A percentile compares a stretch with the other conserved stretches of the same genome.
These are phyloP conservation scores for Mycena olivaceomarginata DNA, from an alignment of 768 basidiomycete species.

Conservation along the genomic window DNA sequence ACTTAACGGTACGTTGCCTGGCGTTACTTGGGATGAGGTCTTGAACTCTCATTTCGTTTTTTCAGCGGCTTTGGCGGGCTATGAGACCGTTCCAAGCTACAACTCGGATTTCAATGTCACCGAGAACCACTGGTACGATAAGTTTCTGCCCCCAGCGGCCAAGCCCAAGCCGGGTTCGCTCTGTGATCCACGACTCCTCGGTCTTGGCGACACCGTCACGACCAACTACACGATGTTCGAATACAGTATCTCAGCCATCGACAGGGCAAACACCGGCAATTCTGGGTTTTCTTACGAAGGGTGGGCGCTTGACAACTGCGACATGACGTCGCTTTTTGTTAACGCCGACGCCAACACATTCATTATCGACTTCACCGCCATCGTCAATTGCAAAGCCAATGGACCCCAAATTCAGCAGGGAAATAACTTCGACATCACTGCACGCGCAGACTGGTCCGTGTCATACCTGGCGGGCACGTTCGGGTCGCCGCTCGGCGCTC, in stretches of 20 bases:
- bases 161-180: constrained; percentile 48
- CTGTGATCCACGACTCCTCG: constrained; percentile 51
- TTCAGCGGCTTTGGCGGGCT: constrained; percentile 46
- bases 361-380: constrained; percentile 40
- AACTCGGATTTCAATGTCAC: constrained; percentile 50
- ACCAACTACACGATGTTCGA: constrained; percentile 52
- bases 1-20: no score
- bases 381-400: constrained; percentile 44
- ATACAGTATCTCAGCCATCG: constrained; percentile 48
- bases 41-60: no score
- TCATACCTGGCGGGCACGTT: constrained; percentile 45
- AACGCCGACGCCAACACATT: constrained; percentile 26
- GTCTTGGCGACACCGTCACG: constrained; percentile 50
- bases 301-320: constrained; percentile 49
- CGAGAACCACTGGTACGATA: constrained; percentile 49
- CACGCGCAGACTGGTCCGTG: constrained; percentile 43
- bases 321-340: constrained; percentile 47
- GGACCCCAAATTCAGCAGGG: background rate
- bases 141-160: constrained; percentile 44
- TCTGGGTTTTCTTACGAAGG: constrained; percentile 49
- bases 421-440: constrained; percentile 38
- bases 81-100: constrained; percentile 51
- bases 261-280: constrained; percentile 48
- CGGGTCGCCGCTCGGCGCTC: constrained; percentile 41
- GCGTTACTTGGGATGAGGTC: no score